A percentile compares a stretch with the other conserved stretches of the same genome.
Evolutionary conservation across 768 basidiomycete species (phyloP).

Genomic region (Infundibulicybe gibba): DNA sequence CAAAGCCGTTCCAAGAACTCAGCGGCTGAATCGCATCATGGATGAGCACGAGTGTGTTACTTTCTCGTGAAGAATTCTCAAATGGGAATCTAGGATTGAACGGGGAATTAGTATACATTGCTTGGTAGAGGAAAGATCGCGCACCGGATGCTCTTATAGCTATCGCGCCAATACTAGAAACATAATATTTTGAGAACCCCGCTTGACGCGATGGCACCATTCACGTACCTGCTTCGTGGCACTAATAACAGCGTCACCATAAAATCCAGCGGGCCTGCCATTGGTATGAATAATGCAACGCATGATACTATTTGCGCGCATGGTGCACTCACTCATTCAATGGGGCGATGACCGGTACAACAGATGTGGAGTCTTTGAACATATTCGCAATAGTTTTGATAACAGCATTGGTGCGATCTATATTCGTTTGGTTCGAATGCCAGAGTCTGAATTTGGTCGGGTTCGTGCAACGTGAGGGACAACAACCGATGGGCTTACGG

Average conservation of each 20-base stretch:
- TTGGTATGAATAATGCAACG: background rate
- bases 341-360: constrained; percentile 68
- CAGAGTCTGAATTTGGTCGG: constrained; percentile 42
- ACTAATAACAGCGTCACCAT: constrained; percentile 45
- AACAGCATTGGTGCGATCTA: constrained; percentile 62
- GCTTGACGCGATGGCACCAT: background rate
- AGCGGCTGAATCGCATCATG: constrained; percentile 81
- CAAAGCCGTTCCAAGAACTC: constrained; percentile 65
- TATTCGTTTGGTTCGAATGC: constrained; percentile 64
- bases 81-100: constrained; percentile 28
- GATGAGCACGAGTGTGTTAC: constrained; percentile 64
- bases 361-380: constrained; percentile 48
- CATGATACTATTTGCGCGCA: background rate
- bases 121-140: constrained; percentile 2
- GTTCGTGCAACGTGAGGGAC: no score
- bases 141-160: constrained; percentile 71
- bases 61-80: constrained; percentile 37
- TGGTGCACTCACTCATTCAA: constrained; percentile 63
- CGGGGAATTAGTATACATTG: constrained; percentile 3
- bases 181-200: background rate
- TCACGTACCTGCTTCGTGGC: constrained; percentile 39
- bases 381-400: constrained; percentile 60
- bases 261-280: constrained; percentile 69
- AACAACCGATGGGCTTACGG: constrained; percentile 40
- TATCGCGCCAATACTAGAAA: constrained; percentile 68